Evolutionary conservation across 768 basidiomycete genomes (phyloP).

Genomic region (Suillus decipiens): DNA sequence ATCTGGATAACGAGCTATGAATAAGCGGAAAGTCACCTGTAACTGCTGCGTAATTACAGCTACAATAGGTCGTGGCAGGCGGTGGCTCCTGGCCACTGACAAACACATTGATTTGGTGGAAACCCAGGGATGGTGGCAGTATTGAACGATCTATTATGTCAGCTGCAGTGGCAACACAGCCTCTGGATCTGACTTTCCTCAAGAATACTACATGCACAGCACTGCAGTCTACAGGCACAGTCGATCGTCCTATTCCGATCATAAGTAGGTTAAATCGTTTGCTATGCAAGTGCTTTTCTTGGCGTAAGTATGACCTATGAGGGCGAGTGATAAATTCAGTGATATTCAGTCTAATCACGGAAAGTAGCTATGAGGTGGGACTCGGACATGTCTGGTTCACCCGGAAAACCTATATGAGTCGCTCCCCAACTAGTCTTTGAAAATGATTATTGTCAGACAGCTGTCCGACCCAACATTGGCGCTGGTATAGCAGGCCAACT

Average conservation of each 20-base stretch:
- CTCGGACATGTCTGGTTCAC: background rate
- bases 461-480: background rate
- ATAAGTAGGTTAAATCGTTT: constrained; percentile 2
- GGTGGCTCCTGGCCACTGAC: background rate
- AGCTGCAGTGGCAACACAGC: background rate
- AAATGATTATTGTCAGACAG: background rate
- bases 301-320: background rate
- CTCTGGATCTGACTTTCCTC: background rate
- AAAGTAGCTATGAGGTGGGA: background rate
- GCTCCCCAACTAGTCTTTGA: background rate
- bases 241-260: background rate
- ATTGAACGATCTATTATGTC: background rate
- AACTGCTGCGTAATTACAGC: background rate
- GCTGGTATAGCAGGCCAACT: background rate
- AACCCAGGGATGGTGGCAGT: too few relatives aligned
- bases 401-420: background rate
- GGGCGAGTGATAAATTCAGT: background rate
- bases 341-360: background rate
- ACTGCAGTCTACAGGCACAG: background rate
- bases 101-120: background rate
- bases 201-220: background rate
- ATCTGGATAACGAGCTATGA: background rate
- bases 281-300: background rate
- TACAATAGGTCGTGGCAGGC: background rate
- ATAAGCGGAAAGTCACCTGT: background rate